These are phyloP conservation scores for Talaromyces rugulosus DNA, from an alignment of 2,329 filamentous ascomycete species.

Conservation along the genomic window DNA sequence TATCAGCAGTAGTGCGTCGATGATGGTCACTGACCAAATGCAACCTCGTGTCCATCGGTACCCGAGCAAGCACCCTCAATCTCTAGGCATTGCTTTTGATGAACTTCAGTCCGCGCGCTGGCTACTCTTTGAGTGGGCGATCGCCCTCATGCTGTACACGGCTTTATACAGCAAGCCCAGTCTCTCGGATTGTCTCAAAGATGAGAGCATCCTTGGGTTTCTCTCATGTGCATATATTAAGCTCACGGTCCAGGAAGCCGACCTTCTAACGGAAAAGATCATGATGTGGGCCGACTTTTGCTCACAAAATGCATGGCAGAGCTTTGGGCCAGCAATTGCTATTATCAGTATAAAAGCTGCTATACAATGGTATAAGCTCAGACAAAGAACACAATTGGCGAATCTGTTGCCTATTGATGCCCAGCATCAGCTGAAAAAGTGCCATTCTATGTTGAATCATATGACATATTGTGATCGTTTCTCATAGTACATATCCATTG, in stretches of 20 bases:
- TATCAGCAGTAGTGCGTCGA: background rate
- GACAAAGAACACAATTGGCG: background rate
- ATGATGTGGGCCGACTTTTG: slow-evolving; percentile 8
- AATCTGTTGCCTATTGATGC: background rate
- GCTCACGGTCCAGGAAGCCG: background rate
- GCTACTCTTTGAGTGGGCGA: slow-evolving; percentile 7
- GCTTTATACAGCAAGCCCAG: background rate
- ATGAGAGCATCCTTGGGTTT: background rate
- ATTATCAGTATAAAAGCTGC: slow-evolving; percentile 8
- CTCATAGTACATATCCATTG: background rate
- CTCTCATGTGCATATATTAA: background rate
- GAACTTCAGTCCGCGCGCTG: slow-evolving; percentile 2
- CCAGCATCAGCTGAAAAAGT: background rate
- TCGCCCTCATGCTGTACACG: slow-evolving; percentile 4
- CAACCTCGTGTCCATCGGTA: slow-evolving; percentile 7
- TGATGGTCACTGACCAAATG: background rate
- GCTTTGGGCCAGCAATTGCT: slow-evolving; percentile 8
- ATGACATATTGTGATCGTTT: slow-evolving; percentile 9
- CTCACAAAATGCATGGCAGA: slow-evolving; percentile 11
- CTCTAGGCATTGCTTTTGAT: background rate
- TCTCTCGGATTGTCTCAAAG: background rate
- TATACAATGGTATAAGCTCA: slow-evolving; percentile 6
- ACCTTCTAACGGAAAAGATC: background rate
- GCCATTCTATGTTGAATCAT: slow-evolving; percentile 1
- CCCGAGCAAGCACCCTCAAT: slow-evolving; percentile 2